Base-by-base conservation (phyloP, 305 asterid genomes). In the Andrographis paniculata region DNA sequence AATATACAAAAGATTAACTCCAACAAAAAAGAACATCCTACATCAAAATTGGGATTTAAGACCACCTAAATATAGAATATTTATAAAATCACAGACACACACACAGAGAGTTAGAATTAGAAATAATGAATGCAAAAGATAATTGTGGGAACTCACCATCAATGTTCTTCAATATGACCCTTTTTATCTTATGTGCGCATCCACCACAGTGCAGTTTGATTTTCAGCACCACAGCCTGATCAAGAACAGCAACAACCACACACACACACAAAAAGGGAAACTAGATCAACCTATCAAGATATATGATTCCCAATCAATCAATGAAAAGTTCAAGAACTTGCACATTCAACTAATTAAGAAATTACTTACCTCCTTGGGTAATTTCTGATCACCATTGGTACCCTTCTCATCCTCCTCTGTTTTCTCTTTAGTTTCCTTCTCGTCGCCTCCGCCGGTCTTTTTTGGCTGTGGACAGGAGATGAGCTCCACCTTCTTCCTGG, bases 401-500 rank as follows among this genome's bases (percentile, higher is more conserved):
- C 8, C 36, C 5, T n/a, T 16, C 14, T 66, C 59, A 9, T 60
- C 63, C 1, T 53, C 67, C 1, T 53, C 59, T 1, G 64, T 11
- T 19, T 67, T 56, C 10, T 67, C 17, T 7, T 37, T 66, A 0
- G 65, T 17, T 41, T 66, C 63, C 18, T 66, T 60, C 9, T 74
- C 77, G 3, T 54, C 79, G n/a, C 21, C 48, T 10, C 30, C 72
- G 39, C 2, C 44, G 18, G 60, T 84, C 52, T 76, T 69, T 22
- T 80, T 74, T 50, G 82, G 73, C 48, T 36, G 82, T 38, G 80
- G 76, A n/a, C 3, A 13, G 9, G 80, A 71, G 37, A 76, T 41
- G 24, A 80, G 72, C 41, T 58, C 77, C 55, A 80, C 91, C 69
- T 80, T 74, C 66, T 67, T 76, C 59, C 68, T 80, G 22, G 74